Percentiles rank a stretch among this genome's conserved stretches.
Evolutionary conservation across 495 filamentous ascomycete species (phyloP).

Genomic region (Glutinoglossum americanum): DNA sequence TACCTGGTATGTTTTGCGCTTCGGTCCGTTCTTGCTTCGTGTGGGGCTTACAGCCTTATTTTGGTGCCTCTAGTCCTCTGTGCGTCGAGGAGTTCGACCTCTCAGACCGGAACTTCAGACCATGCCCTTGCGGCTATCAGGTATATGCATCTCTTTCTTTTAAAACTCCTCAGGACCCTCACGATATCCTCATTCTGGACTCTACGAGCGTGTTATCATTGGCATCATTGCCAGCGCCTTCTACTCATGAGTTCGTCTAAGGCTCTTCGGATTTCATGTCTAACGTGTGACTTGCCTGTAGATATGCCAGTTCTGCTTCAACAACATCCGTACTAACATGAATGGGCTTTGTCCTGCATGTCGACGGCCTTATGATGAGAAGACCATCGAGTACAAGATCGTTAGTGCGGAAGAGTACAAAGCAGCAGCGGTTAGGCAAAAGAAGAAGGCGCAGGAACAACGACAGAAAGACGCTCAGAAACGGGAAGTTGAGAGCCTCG

Average conservation of each 20-base stretch:
- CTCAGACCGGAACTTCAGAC: slow-evolving; percentile 88
- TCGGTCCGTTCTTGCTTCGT: not conserved
- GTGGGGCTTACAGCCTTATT: slow-evolving; percentile 1
- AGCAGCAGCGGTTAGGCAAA: slow-evolving; percentile 70
- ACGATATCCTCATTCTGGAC: not conserved
- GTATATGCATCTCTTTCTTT: slow-evolving; percentile 27
- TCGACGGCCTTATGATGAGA: slow-evolving; percentile 82
- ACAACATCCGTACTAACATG: slow-evolving; percentile 92
- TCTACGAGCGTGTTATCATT: not conserved
- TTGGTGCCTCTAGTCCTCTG: slow-evolving; percentile 45
- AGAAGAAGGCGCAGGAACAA: slow-evolving; percentile 74
- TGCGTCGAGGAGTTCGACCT: slow-evolving; percentile 99
- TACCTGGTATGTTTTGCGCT: slow-evolving; percentile 41
- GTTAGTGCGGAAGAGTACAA: slow-evolving; percentile 89
- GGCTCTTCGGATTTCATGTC: not conserved
- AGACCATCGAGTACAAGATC: slow-evolving; percentile 87
- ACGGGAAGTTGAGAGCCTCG: slow-evolving; percentile 83
- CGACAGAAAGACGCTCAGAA: slow-evolving; percentile 90
- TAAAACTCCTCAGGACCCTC: not conserved
- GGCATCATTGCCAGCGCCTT: not conserved
- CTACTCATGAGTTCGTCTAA: not conserved
- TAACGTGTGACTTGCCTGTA: slow-evolving; percentile 17
- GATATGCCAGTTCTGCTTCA: slow-evolving; percentile 99
- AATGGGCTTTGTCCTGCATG: slow-evolving; percentile 94
- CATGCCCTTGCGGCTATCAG: slow-evolving; percentile 96